Percentiles rank a stretch among this genome's conserved stretches.
Evolutionary conservation across 139 green algal genomes (phyloP).

Genomic region (Deuterostichococcus epilithicus): DNA sequence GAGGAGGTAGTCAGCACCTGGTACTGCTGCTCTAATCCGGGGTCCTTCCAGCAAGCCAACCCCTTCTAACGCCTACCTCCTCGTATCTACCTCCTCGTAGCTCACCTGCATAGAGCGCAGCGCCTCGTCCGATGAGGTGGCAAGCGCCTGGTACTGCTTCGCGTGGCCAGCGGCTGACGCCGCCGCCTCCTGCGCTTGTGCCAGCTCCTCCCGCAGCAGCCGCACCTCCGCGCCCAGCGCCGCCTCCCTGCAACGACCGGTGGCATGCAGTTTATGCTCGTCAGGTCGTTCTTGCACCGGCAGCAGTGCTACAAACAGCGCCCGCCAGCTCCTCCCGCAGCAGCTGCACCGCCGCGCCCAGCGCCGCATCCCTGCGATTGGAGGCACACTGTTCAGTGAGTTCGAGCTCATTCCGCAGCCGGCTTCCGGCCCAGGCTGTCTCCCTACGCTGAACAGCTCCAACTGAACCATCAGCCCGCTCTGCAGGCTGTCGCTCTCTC

Average conservation of each 20-base stretch:
- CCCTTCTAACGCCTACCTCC: not conserved
- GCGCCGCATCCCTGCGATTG: conserved; percentile 21
- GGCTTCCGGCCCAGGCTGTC: too few species aligned
- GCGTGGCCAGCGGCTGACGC: conserved; percentile 44
- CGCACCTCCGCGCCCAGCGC: conserved; percentile 35
- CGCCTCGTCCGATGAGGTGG: conserved; percentile 44
- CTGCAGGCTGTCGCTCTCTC: too few species aligned
- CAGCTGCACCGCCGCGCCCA: conserved; percentile 34
- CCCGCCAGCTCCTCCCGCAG: conserved; percentile 42
- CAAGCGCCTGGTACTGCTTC: conserved; percentile 53
- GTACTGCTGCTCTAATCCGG: conserved; percentile 46
- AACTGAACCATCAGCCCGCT: too few species aligned
- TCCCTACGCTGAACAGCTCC: too few species aligned
- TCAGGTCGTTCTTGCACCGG: conserved; percentile 19
- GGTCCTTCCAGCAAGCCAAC: not conserved
- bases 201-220: conserved; percentile 45
- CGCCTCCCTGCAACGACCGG: conserved; percentile 10
- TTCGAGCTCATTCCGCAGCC: too few species aligned
- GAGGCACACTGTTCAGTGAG: too few species aligned
- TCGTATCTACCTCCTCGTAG: not conserved
- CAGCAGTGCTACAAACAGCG: conserved; percentile 51
- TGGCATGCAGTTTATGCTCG: not conserved
- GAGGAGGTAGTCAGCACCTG: conserved; percentile 40
- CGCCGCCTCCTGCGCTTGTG: conserved; percentile 45
- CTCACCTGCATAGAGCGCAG: conserved; percentile 29